Evolutionary conservation across 768 basidiomycete genomes (phyloP).

Genomic region (Trametes maxima): DNA sequence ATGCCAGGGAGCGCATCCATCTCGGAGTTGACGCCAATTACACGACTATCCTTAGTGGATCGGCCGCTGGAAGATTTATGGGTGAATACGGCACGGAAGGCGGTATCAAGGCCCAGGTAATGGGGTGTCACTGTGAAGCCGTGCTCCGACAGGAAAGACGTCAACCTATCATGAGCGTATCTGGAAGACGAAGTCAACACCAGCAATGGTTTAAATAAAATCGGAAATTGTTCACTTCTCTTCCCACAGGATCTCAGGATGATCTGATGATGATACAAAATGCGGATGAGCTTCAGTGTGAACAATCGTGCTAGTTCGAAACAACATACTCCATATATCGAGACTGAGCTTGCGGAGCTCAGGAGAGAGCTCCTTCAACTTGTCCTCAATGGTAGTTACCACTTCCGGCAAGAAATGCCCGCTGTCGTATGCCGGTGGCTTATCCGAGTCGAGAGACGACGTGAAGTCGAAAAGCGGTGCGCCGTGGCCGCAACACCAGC

Average conservation of each 20-base stretch:
- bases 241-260: conserved; percentile 24
- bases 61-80: conserved; percentile 51
- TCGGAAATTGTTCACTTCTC: conserved; percentile 1
- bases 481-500: conserved; percentile 8
- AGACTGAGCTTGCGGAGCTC: conserved; percentile 67
- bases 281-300: neutral
- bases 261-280: conserved; percentile 11
- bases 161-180: conserved; percentile 70
- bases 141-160: conserved; percentile 63
- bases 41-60: conserved; percentile 35
- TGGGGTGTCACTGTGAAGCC: conserved; percentile 73
- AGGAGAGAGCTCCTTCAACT: conserved; percentile 52
- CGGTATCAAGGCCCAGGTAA: conserved; percentile 72
- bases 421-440: conserved; percentile 28
- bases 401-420: conserved; percentile 37
- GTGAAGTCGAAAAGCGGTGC: neutral
- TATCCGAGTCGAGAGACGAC: neutral
- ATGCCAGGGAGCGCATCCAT: conserved; percentile 64
- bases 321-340: conserved; percentile 64
- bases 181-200: conserved; percentile 39
- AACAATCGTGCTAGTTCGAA: neutral
- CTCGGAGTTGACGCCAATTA: conserved; percentile 79
- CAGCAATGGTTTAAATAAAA: neutral
- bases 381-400: conserved; percentile 54
- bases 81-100: conserved; percentile 75